Percentiles rank a stretch among this genome's conserved stretches.
Evolutionary conservation across 208 protist species (phyloP).

Genomic region (Leptomonas pyrrhocoris): DNA sequence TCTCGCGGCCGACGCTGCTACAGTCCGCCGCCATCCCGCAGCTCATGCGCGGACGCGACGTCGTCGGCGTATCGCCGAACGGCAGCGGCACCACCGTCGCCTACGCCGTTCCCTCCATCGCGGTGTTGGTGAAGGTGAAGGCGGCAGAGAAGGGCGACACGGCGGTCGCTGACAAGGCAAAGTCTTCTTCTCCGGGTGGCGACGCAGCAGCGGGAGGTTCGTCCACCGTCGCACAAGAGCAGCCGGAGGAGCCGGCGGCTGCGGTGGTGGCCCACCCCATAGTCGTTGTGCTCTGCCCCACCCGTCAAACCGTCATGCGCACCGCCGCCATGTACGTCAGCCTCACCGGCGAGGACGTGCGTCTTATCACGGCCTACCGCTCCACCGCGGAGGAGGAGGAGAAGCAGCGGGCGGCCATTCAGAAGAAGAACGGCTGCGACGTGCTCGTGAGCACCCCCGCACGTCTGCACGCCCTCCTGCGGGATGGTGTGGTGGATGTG

Average conservation of each 20-base stretch:
- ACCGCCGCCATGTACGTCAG: constrained; percentile 92
- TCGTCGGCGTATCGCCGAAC: constrained; percentile 94
- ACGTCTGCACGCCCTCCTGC: constrained; percentile 61
- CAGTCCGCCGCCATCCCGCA: constrained; percentile 83
- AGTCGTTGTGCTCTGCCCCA: constrained; percentile 97
- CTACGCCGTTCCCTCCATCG: constrained; percentile 94
- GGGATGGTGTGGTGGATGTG: constrained; percentile 62
- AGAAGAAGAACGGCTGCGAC: constrained; percentile 88
- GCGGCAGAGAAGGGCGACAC: neutral
- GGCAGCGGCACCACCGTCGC: constrained; percentile 97
- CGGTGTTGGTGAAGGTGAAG: constrained; percentile 32
- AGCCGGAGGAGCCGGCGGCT: neutral
- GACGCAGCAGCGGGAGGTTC: neutral
- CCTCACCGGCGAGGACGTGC: constrained; percentile 65
- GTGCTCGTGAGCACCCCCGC: constrained; percentile 90
- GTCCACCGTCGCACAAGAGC: neutral
- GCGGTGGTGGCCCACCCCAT: constrained; percentile 51
- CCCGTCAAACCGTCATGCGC: constrained; percentile 95
- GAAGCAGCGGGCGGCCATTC: constrained; percentile 63
- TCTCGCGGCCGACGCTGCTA: constrained; percentile 74
- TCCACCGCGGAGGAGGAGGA: constrained; percentile 49
- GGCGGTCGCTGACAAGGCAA: neutral
- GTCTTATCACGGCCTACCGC: constrained; percentile 37
- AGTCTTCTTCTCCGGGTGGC: neutral
- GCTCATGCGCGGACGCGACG: constrained; percentile 85